phyloP scores from a whole-genome alignment of 768 basidiomycete genomes.

The Pleurotus cornucopiae region DNA sequence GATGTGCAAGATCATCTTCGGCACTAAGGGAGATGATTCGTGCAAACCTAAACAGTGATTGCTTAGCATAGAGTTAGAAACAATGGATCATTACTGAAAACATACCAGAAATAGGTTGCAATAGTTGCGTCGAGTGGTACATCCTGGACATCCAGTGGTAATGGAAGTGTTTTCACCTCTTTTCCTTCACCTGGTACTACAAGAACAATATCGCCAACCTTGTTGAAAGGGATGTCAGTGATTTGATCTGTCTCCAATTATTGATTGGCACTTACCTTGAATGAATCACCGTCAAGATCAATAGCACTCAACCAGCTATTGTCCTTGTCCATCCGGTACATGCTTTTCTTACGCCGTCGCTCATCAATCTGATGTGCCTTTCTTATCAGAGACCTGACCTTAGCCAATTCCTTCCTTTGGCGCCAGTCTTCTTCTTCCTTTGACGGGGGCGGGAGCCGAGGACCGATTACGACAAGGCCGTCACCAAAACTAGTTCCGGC shows the following conservation, averaged over 20 bases:
- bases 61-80: neutral
- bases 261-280: slow-evolving; percentile 29
- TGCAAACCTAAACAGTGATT: slow-evolving; percentile 52
- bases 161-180: slow-evolving; percentile 19
- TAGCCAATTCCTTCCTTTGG: slow-evolving; percentile 19
- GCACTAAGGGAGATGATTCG: slow-evolving; percentile 51
- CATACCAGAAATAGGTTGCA: slow-evolving; percentile 63
- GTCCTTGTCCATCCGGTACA: no score
- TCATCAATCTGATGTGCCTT: slow-evolving; percentile 13
- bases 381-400: slow-evolving; percentile 23
- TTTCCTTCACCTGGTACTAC: slow-evolving; percentile 32
- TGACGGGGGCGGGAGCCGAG: slow-evolving; percentile 25
- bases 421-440: slow-evolving; percentile 18
- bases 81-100: neutral
- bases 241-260: neutral
- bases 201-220: slow-evolving; percentile 65
- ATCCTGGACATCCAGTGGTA: slow-evolving; percentile 28
- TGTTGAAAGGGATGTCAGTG: slow-evolving; percentile 2
- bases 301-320: slow-evolving; percentile 19
- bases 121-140: slow-evolving; percentile 38
- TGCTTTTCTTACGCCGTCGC: no score
- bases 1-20: slow-evolving; percentile 43
- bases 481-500: slow-evolving; percentile 52
- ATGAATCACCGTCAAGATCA: slow-evolving; percentile 37
- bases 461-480: slow-evolving; percentile 47